A percentile compares a stretch with the other conserved stretches of the same genome.
Conservation (phyloP, 768 basidiomycete genomes). For the Termitomyces sp. region DNA sequence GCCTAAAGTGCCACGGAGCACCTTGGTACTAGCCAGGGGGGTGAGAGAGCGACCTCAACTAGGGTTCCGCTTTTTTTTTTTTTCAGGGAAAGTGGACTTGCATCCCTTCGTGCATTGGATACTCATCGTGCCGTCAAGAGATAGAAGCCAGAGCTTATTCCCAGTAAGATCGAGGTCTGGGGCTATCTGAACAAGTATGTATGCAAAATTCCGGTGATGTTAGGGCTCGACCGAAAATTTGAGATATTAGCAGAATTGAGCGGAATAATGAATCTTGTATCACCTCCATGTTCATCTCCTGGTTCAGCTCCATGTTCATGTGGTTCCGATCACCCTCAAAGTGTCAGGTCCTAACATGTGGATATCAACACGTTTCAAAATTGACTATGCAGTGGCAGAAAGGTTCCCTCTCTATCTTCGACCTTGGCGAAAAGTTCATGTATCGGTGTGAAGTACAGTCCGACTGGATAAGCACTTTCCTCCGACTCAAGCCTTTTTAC, state of each 20-base stretch:
- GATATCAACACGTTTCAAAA: neutral
- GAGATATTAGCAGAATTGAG: too few species aligned
- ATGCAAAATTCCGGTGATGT: too few species aligned
- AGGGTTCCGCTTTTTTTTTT: neutral
- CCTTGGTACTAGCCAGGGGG: neutral
- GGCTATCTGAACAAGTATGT: too few species aligned
- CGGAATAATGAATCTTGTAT: neutral
- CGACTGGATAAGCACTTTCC: neutral
- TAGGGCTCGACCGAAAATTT: too few species aligned
- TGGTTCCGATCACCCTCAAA: neutral
- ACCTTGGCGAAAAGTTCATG: neutral
- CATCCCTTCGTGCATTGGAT: neutral
- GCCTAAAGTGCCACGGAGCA: neutral
- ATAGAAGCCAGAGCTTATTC: too few species aligned
- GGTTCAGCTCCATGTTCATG: neutral
- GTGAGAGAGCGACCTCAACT: too few species aligned
- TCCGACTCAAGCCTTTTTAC: neutral
- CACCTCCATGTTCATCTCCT: neutral
- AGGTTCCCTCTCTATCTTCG: neutral
- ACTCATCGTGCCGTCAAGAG: neutral
- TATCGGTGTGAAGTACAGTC: neutral
- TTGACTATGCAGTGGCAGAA: neutral
- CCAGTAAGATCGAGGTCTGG: too few species aligned
- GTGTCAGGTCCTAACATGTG: neutral
- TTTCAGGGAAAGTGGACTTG: neutral